phyloP scores from a whole-genome alignment of 176 grass and related monocot genomes.

The Melocanna baccifera region DNA sequence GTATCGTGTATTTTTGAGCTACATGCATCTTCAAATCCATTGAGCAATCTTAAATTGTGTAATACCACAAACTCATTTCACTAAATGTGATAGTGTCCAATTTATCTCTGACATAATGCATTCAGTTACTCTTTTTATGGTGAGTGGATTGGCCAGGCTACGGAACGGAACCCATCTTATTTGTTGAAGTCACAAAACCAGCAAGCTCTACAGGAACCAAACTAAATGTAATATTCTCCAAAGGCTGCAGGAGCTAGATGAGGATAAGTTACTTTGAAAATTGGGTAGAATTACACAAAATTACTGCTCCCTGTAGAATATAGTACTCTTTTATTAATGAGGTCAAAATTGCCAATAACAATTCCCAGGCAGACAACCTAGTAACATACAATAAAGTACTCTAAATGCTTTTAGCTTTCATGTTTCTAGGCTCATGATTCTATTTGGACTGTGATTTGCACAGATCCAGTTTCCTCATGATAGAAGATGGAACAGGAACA shows the following conservation, averaged over 20 bases:
- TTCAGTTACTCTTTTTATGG: background rate
- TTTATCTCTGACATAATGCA: background rate
- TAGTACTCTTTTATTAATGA: background rate
- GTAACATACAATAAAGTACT: background rate
- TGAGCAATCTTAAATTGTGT: background rate
- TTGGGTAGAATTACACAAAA: background rate
- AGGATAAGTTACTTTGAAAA: background rate
- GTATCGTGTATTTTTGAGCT: background rate
- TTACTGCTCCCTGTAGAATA: background rate
- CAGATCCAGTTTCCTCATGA: background rate
- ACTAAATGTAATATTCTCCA: background rate
- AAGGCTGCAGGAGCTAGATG: background rate
- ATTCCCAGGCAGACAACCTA: background rate
- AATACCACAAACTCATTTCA: background rate
- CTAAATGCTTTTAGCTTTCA: background rate
- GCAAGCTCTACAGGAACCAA: background rate
- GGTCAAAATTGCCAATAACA: background rate
- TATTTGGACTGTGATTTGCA: background rate
- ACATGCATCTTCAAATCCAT: background rate
- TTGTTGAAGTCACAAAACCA: constrained; percentile 1
- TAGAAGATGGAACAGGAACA: background rate
- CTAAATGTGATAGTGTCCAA: background rate
- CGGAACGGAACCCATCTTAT: background rate
- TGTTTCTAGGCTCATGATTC: background rate
- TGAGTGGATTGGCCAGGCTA: background rate